These are phyloP conservation scores for Candida dajiaensis DNA, from an alignment of 805 yeast genomes.

Conservation along the genomic window DNA sequence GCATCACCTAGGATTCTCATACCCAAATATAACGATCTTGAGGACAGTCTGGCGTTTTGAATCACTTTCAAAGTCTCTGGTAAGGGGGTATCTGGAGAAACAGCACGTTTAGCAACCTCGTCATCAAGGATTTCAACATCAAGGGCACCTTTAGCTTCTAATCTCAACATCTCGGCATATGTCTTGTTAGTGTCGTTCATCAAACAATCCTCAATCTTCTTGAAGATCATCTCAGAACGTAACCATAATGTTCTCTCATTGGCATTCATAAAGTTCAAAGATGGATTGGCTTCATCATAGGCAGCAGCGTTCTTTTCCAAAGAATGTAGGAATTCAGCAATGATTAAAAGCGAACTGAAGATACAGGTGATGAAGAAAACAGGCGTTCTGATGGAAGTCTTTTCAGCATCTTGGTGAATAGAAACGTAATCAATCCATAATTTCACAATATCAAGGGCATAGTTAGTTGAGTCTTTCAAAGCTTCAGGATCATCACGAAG, in stretches of 20 bases:
- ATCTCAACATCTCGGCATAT: slow-evolving; percentile 51
- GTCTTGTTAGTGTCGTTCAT: slow-evolving; percentile 45
- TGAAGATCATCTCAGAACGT: slow-evolving; percentile 51
- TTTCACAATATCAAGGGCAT: slow-evolving; percentile 53
- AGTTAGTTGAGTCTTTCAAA: slow-evolving; percentile 54
- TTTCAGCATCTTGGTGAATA: slow-evolving; percentile 56
- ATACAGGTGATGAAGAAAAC: slow-evolving; percentile 69
- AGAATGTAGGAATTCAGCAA: slow-evolving; percentile 55
- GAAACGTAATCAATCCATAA: slow-evolving; percentile 72
- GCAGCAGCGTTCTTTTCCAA: slow-evolving; percentile 48
- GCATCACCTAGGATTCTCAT: slow-evolving; percentile 77
- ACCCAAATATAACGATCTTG: slow-evolving; percentile 60
- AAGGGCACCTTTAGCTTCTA: slow-evolving; percentile 54
- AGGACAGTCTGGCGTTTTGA: slow-evolving; percentile 43
- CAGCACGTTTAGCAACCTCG: slow-evolving; percentile 41
- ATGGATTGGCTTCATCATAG: slow-evolving; percentile 21
- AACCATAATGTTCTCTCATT: slow-evolving; percentile 61
- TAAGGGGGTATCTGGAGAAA: slow-evolving; percentile 38
- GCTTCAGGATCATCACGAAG: slow-evolving; percentile 54
- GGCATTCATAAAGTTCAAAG: slow-evolving; percentile 28
- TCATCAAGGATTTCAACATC: slow-evolving; percentile 47
- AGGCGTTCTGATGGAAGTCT: slow-evolving; percentile 67
- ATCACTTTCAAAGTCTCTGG: slow-evolving; percentile 42
- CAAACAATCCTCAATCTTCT: slow-evolving; percentile 54
- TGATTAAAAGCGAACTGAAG: slow-evolving; percentile 53